Percentiles rank a stretch among this genome's conserved stretches.
phyloP scores from a whole-genome alignment of 257 asterid genomes.

The Jasminum sambac region DNA sequence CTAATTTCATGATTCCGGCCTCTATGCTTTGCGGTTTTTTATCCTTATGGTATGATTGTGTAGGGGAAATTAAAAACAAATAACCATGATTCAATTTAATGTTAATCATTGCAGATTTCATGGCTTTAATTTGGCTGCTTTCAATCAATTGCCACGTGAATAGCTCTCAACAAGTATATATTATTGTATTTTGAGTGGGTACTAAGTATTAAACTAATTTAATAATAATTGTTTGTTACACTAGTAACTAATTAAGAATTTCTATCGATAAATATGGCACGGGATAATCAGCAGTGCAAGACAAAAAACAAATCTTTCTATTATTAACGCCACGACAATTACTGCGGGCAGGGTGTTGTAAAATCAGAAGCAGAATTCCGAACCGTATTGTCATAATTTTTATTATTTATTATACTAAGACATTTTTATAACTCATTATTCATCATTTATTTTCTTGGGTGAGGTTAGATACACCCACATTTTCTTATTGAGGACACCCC shows the following conservation, averaged over 20 bases:
- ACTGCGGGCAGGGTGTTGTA: not conserved
- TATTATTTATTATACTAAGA: not conserved
- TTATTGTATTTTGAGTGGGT: conserved; percentile 21
- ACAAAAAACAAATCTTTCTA: not conserved
- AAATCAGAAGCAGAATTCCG: not conserved
- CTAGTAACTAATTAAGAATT: conserved; percentile 1
- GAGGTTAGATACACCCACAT: too few relatives aligned
- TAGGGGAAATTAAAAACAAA: conserved; percentile 30
- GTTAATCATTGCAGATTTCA: conserved; percentile 26
- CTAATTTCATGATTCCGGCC: conserved; percentile 2
- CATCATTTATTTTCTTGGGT: too few relatives aligned
- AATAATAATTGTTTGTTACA: not conserved
- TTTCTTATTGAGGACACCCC: too few relatives aligned
- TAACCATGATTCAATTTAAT: conserved; percentile 34
- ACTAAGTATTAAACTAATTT: conserved; percentile 2
- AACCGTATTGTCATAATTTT: too few relatives aligned
- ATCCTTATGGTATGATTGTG: conserved; percentile 38
- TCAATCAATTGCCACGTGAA: conserved; percentile 20
- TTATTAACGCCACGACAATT: not conserved
- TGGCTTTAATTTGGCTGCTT: conserved; percentile 9
- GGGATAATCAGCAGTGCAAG: not conserved
- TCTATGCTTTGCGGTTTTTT: conserved; percentile 20
- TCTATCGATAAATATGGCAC: not conserved
- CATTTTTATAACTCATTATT: not conserved
- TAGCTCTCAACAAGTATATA: conserved; percentile 9